phyloP scores from a whole-genome alignment of 2,329 filamentous ascomycete genomes.

The Aphanoascus verrucosus region DNA sequence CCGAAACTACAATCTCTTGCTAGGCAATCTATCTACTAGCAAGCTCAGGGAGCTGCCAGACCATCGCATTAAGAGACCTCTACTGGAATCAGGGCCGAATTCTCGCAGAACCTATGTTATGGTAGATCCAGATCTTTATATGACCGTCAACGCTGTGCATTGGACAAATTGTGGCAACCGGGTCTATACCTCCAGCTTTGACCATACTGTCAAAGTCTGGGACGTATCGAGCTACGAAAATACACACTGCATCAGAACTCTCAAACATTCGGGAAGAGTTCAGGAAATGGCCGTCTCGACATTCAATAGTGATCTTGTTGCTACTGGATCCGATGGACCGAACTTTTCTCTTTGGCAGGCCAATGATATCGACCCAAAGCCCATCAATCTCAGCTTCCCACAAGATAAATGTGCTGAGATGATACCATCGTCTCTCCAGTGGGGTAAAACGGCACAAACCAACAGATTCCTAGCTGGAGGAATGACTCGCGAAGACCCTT shows the following conservation, averaged over 20 bases:
- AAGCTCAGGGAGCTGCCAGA: slow-evolving; percentile 44
- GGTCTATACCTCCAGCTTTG: slow-evolving; percentile 47
- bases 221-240: slow-evolving; percentile 24
- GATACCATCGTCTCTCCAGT: slow-evolving; percentile 38
- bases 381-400: background rate
- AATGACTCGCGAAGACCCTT: slow-evolving; percentile 37
- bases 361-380: slow-evolving; percentile 9
- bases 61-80: slow-evolving; percentile 40
- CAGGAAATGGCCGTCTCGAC: slow-evolving; percentile 42
- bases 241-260: slow-evolving; percentile 25
- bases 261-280: slow-evolving; percentile 40
- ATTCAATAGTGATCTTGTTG: slow-evolving; percentile 32
- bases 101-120: slow-evolving; percentile 38
- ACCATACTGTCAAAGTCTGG: slow-evolving; percentile 49
- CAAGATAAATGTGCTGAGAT: background rate
- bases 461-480: slow-evolving; percentile 44
- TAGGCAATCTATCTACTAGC: slow-evolving; percentile 38
- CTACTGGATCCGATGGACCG: slow-evolving; percentile 37
- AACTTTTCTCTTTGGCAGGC: slow-evolving; percentile 29
- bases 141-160: slow-evolving; percentile 45
- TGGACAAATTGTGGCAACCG: slow-evolving; percentile 39
- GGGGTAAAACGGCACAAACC: slow-evolving; percentile 34
- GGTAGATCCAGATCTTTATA: slow-evolving; percentile 45
- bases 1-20: slow-evolving; percentile 45
- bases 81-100: slow-evolving; percentile 31